Percentiles rank a stretch among this genome's conserved stretches.
Evolutionary conservation across 2,329 filamentous ascomycete species (phyloP).

Genomic region (Cercospora nicotianae): DNA sequence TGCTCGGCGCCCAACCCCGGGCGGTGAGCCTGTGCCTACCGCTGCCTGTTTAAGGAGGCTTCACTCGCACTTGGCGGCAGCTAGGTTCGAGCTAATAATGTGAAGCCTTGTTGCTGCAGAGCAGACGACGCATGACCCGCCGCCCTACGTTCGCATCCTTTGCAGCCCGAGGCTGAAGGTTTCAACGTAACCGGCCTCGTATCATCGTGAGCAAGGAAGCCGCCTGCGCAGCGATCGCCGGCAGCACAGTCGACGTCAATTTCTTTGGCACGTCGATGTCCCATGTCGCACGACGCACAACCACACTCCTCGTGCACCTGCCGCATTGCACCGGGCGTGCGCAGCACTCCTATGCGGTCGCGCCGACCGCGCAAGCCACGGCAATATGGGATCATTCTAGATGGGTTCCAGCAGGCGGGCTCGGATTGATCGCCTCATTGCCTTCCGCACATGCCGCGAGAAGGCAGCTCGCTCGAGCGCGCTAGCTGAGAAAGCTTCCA

Average conservation of each 20-base stretch:
- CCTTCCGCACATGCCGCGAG: neutral
- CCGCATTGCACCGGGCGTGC: constrained; percentile 13
- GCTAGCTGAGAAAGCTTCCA: constrained; percentile 23
- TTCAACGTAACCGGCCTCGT: neutral
- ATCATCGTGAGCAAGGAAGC: neutral
- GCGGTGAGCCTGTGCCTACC: constrained; percentile 8
- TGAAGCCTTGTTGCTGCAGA: constrained; percentile 7
- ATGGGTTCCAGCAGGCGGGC: constrained; percentile 8
- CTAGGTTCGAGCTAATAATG: constrained; percentile 13
- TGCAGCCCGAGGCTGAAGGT: constrained; percentile 4
- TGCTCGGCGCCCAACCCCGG: constrained; percentile 18
- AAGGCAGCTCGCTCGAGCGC: neutral
- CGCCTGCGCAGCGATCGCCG: neutral
- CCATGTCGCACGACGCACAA: neutral
- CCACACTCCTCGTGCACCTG: constrained; percentile 7
- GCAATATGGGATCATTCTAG: neutral
- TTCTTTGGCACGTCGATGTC: neutral
- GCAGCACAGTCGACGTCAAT: neutral
- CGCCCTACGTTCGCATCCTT: constrained; percentile 17
- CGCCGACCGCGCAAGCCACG: constrained; percentile 13
- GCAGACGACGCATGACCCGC: constrained; percentile 13
- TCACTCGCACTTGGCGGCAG: constrained; percentile 13
- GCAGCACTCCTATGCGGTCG: constrained; percentile 10
- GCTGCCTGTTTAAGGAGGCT: neutral
- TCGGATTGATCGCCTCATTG: constrained; percentile 8